Percentiles rank a stretch among this genome's conserved stretches.
Evolutionary conservation across 78 protist genomes (phyloP).

Genomic region (Planoprotostelium fungivorum): DNA sequence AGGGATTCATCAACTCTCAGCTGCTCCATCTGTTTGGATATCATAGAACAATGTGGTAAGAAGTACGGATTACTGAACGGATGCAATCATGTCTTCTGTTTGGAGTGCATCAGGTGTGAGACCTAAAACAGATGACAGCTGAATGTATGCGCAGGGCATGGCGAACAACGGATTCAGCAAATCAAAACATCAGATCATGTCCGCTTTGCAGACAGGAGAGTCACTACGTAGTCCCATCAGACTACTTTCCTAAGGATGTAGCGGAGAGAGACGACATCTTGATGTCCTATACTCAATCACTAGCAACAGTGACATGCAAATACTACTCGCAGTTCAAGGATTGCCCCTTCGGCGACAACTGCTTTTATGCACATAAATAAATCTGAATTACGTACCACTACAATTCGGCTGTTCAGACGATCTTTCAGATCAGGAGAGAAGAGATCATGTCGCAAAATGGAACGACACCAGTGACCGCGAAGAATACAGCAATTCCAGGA

Average conservation of each 20-base stretch:
- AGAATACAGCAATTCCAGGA: background rate
- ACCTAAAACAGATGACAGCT: too few relatives aligned
- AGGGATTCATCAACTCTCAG: too few relatives aligned
- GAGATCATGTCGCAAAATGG: background rate
- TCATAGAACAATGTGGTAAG: conserved; percentile 24
- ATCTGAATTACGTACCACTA: too few relatives aligned
- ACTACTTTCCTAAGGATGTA: conserved; percentile 22
- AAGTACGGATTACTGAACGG: conserved; percentile 33
- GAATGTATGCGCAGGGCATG: too few relatives aligned
- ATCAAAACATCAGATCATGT: too few relatives aligned
- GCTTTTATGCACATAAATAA: too few relatives aligned
- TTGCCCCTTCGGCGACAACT: too few relatives aligned
- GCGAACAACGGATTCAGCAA: too few relatives aligned
- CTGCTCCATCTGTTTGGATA: conserved; percentile 47
- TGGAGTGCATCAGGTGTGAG: conserved; percentile 57
- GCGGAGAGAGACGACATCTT: conserved; percentile 36
- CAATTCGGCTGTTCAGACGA: too few relatives aligned
- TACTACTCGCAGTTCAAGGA: too few relatives aligned
- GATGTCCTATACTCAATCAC: conserved; percentile 17
- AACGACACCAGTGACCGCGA: background rate
- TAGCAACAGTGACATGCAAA: conserved; percentile 38
- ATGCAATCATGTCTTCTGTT: conserved; percentile 41
- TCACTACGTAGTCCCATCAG: conserved; percentile 33
- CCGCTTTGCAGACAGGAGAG: conserved; percentile 35
- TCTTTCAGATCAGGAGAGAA: too few relatives aligned